Percentiles rank a stretch among this genome's conserved stretches.
Conservation (phyloP, 2,329 filamentous ascomycete species). For the Penicillium digitatum region DNA sequence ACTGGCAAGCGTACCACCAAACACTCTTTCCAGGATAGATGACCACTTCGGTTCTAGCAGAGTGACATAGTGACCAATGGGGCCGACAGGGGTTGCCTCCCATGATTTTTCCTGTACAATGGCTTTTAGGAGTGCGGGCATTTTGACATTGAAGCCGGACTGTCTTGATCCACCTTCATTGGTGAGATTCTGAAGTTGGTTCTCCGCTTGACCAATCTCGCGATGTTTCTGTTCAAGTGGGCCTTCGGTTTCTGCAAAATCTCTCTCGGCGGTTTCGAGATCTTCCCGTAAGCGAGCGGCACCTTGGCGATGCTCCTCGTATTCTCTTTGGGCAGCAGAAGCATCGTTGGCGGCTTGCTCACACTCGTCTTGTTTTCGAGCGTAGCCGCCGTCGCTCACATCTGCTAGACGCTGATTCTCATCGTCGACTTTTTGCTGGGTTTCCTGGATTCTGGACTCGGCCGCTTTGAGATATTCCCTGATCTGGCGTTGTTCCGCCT, state of each 20-base stretch:
- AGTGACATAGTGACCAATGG: conserved; percentile 73
- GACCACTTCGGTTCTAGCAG: conserved; percentile 79
- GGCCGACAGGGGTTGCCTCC: conserved; percentile 70
- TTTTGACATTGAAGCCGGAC: conserved; percentile 60
- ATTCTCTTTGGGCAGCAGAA: conserved; percentile 43
- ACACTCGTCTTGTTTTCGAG: conserved; percentile 57
- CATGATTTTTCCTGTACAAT: conserved; percentile 70
- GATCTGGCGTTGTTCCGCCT: conserved; percentile 64
- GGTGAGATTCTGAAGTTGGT: conserved; percentile 51
- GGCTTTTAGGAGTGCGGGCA: conserved; percentile 61
- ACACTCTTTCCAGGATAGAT: conserved; percentile 69
- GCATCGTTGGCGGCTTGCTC: conserved; percentile 54
- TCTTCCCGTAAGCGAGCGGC: conserved; percentile 35
- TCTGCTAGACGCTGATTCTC: conserved; percentile 58
- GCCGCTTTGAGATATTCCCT: conserved; percentile 55
- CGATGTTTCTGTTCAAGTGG: conserved; percentile 45
- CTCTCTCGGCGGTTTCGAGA: conserved; percentile 34
- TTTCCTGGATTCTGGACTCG: conserved; percentile 42
- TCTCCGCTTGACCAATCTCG: conserved; percentile 55
- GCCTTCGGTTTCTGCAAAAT: conserved; percentile 20
- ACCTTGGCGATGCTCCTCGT: conserved; percentile 42
- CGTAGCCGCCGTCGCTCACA: conserved; percentile 66
- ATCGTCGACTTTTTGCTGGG: conserved; percentile 45
- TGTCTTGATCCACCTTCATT: conserved; percentile 57
- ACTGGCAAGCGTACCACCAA: conserved; percentile 65